A percentile compares a stretch with the other conserved stretches of the same genome.
Conservation (phyloP, 441 rosid genomes). For the Mallotus japonicus region DNA sequence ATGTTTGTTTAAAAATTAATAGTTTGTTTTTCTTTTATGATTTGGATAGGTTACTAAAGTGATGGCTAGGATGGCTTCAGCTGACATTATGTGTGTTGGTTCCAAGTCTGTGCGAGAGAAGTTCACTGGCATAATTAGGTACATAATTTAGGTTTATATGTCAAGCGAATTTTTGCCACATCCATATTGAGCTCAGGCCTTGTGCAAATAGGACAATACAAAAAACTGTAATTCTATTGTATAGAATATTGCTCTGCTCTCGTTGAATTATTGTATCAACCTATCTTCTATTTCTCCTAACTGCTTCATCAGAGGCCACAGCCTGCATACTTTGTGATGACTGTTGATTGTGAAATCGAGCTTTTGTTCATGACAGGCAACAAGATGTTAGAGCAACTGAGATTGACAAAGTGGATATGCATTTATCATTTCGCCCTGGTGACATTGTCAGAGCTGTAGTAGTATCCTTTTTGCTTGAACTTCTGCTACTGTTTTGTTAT, state of each 20-base stretch:
- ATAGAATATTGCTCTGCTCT: neutral
- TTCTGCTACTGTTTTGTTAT: neutral
- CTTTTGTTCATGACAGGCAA: constrained; percentile 47
- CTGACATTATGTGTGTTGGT: constrained; percentile 85
- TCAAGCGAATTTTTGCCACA: neutral
- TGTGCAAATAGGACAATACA: neutral
- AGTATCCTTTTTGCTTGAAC: constrained; percentile 58
- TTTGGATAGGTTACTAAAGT: constrained; percentile 76
- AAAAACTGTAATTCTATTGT: neutral
- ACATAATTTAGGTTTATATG: constrained; percentile 3
- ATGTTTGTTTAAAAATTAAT: neutral
- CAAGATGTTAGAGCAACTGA: constrained; percentile 95
- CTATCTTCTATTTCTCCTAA: neutral
- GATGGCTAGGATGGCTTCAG: constrained; percentile 66
- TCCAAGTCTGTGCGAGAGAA: constrained; percentile 74
- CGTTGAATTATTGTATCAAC: neutral
- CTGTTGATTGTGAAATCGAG: neutral
- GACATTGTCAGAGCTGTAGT: constrained; percentile 84
- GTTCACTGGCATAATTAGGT: constrained; percentile 82
- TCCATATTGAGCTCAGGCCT: neutral
- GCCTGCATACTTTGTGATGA: neutral
- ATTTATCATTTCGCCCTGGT: constrained; percentile 71
- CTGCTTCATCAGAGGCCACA: neutral
- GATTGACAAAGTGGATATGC: constrained; percentile 94
- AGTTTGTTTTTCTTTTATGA: constrained; percentile 11